Base-by-base conservation (phyloP, 108 stramenopile genomes). In the Seminavis robusta region DNA sequence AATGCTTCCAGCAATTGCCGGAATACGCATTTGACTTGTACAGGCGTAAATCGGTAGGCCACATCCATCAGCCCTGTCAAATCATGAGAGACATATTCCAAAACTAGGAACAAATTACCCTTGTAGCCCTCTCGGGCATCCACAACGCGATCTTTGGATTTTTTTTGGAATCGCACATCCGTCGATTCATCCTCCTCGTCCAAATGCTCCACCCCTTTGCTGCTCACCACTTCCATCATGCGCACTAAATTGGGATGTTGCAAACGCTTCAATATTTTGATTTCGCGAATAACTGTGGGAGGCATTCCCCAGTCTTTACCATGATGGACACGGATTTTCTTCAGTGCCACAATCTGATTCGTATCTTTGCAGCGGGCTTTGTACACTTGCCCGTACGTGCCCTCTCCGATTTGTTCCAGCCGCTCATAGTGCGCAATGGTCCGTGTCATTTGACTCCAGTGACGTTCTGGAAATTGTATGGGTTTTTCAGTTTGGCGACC, bases 371-470 rank as follows among this genome's bases (percentile, higher is more conserved):
- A 82, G 20, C 61, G 65, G 21, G 87, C 86, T 31, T 71, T 49
- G 47, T 92, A 92, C 10, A 92, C 91, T 67, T 87, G 80, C n/a
- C 91, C 91, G 45, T 92, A 92, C 0, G 91, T 88, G 6, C 91
- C 91, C 53, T 87, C 81, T n/a, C 92, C 92, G 24, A 92, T 89
- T 50, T 92, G 85, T 37, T 86, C 82, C 3, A 78, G 55, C 15
- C 81, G 75, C 45, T 77, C 67, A 63, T 88, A 88, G 64, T 84
- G 82, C 20, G 76, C 77, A 9, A 88, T 71, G 23, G 87, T 86
- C 23, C 88, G 80, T 4, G 88, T 90, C 79, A 80, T 80, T 19
- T 55, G 52, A 7, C 24, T 46, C 66, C 66, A 67, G 27, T 64
- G 40, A 42, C n/a, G n/a, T 42, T 42, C 41, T 21, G 21, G 41